phyloP scores from a whole-genome alignment of 73 alveolate species.

The Effrenium voratum region DNA sequence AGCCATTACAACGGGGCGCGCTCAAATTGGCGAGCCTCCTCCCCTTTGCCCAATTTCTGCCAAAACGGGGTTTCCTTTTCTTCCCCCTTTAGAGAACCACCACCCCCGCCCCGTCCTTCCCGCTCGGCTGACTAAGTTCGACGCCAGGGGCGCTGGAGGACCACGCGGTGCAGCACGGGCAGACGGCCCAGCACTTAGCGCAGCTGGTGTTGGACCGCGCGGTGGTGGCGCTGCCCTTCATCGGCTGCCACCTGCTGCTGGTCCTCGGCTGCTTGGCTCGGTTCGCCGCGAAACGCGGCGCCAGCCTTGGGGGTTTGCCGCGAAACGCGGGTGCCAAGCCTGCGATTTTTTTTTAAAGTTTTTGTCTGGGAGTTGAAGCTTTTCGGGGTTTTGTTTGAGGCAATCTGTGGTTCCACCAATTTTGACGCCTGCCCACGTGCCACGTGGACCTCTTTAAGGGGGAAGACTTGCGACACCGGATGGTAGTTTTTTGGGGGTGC shows the following conservation, averaged over 20 bases:
- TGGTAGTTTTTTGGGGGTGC: no score
- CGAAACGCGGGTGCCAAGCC: background rate
- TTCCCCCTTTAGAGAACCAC: no score
- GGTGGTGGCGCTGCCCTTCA: constrained; percentile 45
- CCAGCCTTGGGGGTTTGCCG: background rate
- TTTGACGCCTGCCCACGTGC: background rate
- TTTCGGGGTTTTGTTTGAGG: background rate
- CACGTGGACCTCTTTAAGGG: background rate
- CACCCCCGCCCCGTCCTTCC: no score
- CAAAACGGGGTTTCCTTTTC: no score
- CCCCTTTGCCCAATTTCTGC: no score
- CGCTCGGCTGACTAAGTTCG: no score
- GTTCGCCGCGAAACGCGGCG: background rate
- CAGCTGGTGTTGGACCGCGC: constrained; percentile 79
- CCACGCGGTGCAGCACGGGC: no score
- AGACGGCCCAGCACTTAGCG: constrained; percentile 48
- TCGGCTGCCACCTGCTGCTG: constrained; percentile 30
- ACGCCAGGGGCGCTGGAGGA: no score
- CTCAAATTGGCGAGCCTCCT: no score
- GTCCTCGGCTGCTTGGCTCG: background rate
- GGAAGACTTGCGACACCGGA: no score
- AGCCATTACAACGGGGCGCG: no score
- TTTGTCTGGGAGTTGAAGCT: background rate
- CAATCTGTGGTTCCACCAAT: background rate
- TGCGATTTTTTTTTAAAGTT: background rate